These are phyloP conservation scores for Cyclotella sp. DNA, from an alignment of 108 stramenopile species.

Conservation along the genomic window DNA sequence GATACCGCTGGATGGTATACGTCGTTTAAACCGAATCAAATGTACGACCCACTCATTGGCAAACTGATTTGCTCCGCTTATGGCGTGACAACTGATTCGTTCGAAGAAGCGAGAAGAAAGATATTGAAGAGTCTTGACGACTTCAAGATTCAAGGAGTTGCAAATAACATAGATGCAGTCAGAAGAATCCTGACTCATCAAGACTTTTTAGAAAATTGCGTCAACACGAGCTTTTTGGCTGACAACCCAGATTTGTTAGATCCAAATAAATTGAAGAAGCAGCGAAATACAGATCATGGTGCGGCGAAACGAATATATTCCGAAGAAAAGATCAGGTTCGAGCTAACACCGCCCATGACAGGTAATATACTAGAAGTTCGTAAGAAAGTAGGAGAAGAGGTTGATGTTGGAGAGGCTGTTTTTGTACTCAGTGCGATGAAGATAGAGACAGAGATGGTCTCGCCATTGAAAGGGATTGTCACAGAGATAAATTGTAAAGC, in stretches of 20 bases:
- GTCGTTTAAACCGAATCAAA: conserved; percentile 70
- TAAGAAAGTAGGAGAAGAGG: conserved; percentile 64
- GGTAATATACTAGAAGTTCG: conserved; percentile 75
- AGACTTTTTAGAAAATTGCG: conserved; percentile 60
- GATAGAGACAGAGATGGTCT: conserved; percentile 80
- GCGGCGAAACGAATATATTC: conserved; percentile 39
- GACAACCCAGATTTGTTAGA: conserved; percentile 50
- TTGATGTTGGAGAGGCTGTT: conserved; percentile 73
- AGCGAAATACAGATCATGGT: conserved; percentile 27
- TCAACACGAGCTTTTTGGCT: conserved; percentile 75
- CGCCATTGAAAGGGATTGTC: conserved; percentile 69
- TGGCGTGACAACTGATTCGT: conserved; percentile 54
- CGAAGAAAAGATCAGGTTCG: conserved; percentile 51
- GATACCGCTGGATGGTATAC: conserved; percentile 60
- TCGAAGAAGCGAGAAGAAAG: conserved; percentile 56
- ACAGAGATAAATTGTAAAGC: conserved; percentile 47
- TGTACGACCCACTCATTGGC: conserved; percentile 83
- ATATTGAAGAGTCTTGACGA: conserved; percentile 64
- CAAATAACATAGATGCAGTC: conserved; percentile 66
- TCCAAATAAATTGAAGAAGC: conserved; percentile 28
- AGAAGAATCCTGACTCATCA: conserved; percentile 67
- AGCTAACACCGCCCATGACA: conserved; percentile 78
- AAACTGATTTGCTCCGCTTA: conserved; percentile 84
- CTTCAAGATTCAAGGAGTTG: conserved; percentile 74
- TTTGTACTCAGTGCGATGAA: conserved; percentile 86